These are phyloP conservation scores for Rugonectria rugulosa DNA, from an alignment of 2,329 filamentous ascomycete species.

Conservation along the genomic window DNA sequence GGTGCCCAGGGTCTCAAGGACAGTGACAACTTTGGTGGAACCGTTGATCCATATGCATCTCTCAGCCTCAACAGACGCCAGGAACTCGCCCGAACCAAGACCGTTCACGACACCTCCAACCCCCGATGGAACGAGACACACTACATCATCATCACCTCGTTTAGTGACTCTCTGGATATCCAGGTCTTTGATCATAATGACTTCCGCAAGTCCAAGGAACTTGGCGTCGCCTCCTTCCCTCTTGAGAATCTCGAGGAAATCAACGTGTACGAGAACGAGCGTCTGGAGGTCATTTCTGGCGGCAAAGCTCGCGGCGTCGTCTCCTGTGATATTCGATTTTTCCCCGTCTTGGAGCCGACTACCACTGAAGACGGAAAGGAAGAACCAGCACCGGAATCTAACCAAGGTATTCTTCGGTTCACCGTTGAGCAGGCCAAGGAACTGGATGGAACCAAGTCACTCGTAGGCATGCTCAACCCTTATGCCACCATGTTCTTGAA, in stretches of 20 bases:
- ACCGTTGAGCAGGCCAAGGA: slow-evolving; percentile 97
- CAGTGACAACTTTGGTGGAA: slow-evolving; percentile 89
- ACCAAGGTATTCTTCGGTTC: slow-evolving; percentile 93
- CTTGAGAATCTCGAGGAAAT: slow-evolving; percentile 83
- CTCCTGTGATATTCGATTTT: slow-evolving; percentile 87
- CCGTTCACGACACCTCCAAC: slow-evolving; percentile 81
- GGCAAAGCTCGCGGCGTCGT: slow-evolving; percentile 85
- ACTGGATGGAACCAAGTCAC: slow-evolving; percentile 88
- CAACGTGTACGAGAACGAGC: slow-evolving; percentile 81
- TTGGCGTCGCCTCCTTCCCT: slow-evolving; percentile 85
- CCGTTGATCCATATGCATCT: slow-evolving; percentile 87
- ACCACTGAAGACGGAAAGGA: slow-evolving; percentile 78
- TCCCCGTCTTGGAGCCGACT: slow-evolving; percentile 82
- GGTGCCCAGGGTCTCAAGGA: slow-evolving; percentile 94
- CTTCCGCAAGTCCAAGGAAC: slow-evolving; percentile 93
- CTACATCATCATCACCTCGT: slow-evolving; percentile 91
- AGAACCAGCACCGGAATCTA: slow-evolving; percentile 84
- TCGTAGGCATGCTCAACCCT: slow-evolving; percentile 90
- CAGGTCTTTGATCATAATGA: slow-evolving; percentile 94
- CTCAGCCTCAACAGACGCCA: slow-evolving; percentile 85
- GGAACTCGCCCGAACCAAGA: slow-evolving; percentile 88
- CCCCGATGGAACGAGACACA: slow-evolving; percentile 97
- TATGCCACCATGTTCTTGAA: slow-evolving; percentile 91
- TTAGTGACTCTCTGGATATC: slow-evolving; percentile 86
- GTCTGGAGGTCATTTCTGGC: slow-evolving; percentile 82